Percentiles rank a stretch among this genome's conserved stretches.
These are phyloP conservation scores for Hypholoma fasciculare DNA, from an alignment of 768 basidiomycete species.

Conservation along the genomic window DNA sequence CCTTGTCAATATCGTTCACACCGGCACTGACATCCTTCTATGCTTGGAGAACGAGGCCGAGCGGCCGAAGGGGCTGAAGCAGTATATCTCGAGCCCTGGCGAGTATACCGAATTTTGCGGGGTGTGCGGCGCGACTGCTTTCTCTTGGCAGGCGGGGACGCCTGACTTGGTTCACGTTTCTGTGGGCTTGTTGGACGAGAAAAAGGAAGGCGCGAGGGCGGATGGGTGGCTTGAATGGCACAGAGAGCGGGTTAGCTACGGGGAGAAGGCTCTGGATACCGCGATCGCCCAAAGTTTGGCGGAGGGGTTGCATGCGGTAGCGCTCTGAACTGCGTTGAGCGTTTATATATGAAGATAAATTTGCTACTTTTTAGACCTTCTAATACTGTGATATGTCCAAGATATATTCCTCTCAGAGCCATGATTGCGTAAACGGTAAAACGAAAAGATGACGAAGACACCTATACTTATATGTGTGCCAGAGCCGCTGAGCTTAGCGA, in stretches of 20 bases:
- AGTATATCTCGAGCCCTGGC: slow-evolving; percentile 29
- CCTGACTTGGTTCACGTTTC: slow-evolving; percentile 26
- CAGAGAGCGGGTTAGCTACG: slow-evolving; percentile 14
- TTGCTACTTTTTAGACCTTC: not conserved
- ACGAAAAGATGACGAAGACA: too few relatives aligned
- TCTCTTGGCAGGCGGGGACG: slow-evolving; percentile 23
- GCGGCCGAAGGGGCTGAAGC: slow-evolving; percentile 22
- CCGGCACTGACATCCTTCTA: slow-evolving; percentile 12
- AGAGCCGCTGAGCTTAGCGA: too few relatives aligned
- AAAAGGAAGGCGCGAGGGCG: slow-evolving; percentile 22
- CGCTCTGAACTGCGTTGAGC: not conserved
- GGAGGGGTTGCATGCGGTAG: slow-evolving; percentile 7
- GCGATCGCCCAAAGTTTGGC: slow-evolving; percentile 9
- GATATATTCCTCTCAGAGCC: too few relatives aligned
- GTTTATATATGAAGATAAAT: not conserved
- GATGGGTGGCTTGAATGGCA: slow-evolving; percentile 28
- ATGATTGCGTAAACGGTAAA: too few relatives aligned
- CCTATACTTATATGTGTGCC: too few relatives aligned
- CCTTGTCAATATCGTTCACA: slow-evolving; percentile 24
- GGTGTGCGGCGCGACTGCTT: slow-evolving; percentile 29
- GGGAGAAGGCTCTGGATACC: slow-evolving; percentile 12
- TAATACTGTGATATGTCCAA: too few relatives aligned
- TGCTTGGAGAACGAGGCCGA: slow-evolving; percentile 10
- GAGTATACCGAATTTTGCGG: slow-evolving; percentile 28
- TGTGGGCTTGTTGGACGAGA: slow-evolving; percentile 27